phyloP scores from a whole-genome alignment of 2,329 filamentous ascomycete species.

The Aspergillus udagawae region DNA sequence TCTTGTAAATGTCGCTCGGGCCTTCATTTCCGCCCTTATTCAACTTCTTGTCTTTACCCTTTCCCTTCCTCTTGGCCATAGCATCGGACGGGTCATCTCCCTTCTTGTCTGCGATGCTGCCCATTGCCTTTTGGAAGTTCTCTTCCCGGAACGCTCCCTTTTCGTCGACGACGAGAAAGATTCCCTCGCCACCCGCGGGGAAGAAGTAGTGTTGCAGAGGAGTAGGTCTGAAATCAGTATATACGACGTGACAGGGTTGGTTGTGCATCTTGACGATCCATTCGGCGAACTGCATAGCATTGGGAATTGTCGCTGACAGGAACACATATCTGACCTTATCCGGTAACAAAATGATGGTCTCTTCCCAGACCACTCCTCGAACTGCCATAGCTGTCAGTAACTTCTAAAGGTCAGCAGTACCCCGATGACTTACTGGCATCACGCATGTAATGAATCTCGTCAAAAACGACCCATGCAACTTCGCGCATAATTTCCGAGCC shows the following conservation, averaged over 20 bases:
- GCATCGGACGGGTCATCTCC: conserved; percentile 77
- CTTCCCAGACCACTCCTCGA: conserved; percentile 97
- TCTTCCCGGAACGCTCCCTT: conserved; percentile 94
- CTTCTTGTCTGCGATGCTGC: conserved; percentile 79
- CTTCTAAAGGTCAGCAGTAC: neutral
- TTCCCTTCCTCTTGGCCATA: conserved; percentile 76
- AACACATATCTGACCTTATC: conserved; percentile 99
- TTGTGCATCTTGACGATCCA: conserved; percentile 98
- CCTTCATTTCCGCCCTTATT: conserved; percentile 77
- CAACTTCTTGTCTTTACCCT: conserved; percentile 84
- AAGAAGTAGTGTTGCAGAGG: conserved; percentile 98
- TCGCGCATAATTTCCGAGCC: conserved; percentile 99
- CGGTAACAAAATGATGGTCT: conserved; percentile 94
- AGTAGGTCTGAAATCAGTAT: conserved; percentile 96
- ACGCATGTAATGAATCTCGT: conserved; percentile 98
- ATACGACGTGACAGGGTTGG: conserved; percentile 97
- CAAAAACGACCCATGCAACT: conserved; percentile 96
- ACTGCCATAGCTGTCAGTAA: conserved; percentile 36
- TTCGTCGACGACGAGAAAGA: conserved; percentile 91
- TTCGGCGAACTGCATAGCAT: conserved; percentile 98
- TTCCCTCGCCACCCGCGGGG: conserved; percentile 85
- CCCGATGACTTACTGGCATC: conserved; percentile 60
- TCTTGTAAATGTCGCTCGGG: conserved; percentile 87
- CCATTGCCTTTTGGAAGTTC: conserved; percentile 97
- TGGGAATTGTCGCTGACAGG: conserved; percentile 94